phyloP scores from a whole-genome alignment of 2,329 filamentous ascomycete genomes.

The Cryoendolithus antarcticus region DNA sequence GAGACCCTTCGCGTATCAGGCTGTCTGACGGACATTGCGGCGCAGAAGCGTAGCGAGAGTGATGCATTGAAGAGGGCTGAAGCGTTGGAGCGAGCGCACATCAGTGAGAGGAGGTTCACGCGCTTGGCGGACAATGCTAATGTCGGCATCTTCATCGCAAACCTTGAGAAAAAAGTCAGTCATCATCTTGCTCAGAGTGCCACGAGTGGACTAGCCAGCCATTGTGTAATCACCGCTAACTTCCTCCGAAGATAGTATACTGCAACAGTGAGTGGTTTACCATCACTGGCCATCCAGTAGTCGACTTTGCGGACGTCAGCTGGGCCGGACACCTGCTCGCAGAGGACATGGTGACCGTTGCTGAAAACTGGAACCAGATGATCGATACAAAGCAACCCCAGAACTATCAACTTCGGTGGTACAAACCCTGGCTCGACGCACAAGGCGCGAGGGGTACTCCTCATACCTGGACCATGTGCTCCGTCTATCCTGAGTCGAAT shows the following conservation, averaged over 20 bases:
- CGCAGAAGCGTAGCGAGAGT: conserved; percentile 14
- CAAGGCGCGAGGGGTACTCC: conserved; percentile 8
- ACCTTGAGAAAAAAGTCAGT: conserved; percentile 1
- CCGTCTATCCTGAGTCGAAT: conserved; percentile 13
- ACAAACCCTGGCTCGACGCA: conserved; percentile 16
- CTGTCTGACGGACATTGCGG: conserved; percentile 15
- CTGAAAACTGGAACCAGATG: conserved; percentile 4
- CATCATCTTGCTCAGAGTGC: no score
- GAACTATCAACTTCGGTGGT: conserved; percentile 31
- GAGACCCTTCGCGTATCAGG: conserved; percentile 11
- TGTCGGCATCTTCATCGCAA: conserved; percentile 21
- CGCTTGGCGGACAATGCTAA: conserved; percentile 21
- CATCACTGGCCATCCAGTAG: conserved; percentile 32
- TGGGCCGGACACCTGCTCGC: conserved; percentile 24
- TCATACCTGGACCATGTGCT: conserved; percentile 8
- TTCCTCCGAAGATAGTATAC: conserved; percentile 24
- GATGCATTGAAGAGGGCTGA: conserved; percentile 29
- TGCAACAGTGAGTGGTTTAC: conserved; percentile 37
- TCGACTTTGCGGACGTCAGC: conserved; percentile 28
- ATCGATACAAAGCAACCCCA: conserved; percentile 16
- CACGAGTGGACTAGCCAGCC: no score
- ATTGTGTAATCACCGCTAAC: no score
- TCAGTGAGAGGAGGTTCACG: conserved; percentile 24
- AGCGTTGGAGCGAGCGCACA: conserved; percentile 26
- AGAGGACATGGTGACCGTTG: conserved; percentile 4